Evolutionary conservation across 2,329 filamentous ascomycete species (phyloP).

Genomic region (Penicillium sumatraense): DNA sequence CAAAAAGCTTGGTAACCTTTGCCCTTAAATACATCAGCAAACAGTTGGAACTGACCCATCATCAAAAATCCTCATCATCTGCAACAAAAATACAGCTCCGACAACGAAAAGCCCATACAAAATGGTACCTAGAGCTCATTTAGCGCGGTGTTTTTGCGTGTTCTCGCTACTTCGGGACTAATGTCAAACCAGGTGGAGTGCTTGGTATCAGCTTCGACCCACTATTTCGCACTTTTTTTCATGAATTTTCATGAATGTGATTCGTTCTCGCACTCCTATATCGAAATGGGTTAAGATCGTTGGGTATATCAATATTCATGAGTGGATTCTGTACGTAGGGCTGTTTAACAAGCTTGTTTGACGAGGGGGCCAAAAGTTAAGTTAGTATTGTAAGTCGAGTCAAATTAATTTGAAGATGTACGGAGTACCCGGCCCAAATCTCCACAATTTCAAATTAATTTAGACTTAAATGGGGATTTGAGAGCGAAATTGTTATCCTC

Average conservation of each 20-base stretch:
- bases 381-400: no score
- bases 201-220: background rate
- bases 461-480: no score
- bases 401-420: no score
- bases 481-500: no score
- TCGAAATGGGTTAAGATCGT: background rate
- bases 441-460: no score
- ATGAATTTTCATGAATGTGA: background rate
- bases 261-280: background rate
- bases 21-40: background rate
- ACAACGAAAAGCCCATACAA: background rate
- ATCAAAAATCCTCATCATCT: background rate
- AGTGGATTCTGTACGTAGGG: no score
- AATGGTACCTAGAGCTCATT: background rate
- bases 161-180: background rate
- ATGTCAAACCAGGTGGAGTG: background rate
- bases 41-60: background rate
- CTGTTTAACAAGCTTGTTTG: background rate
- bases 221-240: background rate
- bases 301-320: background rate
- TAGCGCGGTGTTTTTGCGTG: background rate
- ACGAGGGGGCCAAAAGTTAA: background rate
- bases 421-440: no score
- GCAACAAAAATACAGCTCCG: background rate
- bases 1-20: background rate